Evolutionary conservation across 768 basidiomycete genomes (phyloP), one percentile per base, ranked within the genome.

Genomic region (Tylopilus sp.): DNA sequence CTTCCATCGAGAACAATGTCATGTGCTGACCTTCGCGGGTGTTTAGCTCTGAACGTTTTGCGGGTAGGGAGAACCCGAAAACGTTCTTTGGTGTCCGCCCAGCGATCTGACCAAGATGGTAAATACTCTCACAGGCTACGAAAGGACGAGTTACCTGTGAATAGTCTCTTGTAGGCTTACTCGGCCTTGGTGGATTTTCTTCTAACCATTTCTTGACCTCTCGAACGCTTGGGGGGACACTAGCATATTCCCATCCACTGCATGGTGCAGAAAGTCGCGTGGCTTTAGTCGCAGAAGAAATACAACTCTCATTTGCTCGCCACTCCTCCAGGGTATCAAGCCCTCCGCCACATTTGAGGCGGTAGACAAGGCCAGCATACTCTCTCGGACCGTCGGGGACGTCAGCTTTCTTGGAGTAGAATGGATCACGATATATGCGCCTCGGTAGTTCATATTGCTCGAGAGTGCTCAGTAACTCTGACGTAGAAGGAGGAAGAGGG

Each of bases 221-320:
- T 58, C 70, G 76, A 22, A 74, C 65, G 52, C 79, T 82, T 0
- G 92, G 92, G 1, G 94, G 89, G 50, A 66, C 64, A 47, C 80
- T 75, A 0, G 84, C 85, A 70, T 86, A 95, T 61, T 94, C 92
- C 93, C 92, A 95, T 6, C 89, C 89, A 24, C 73, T 68, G 40
- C 34, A 83, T 64, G 55, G 72, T 68, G 4, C 56, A 50, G 30
- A 65, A 22, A 59, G 49, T 10, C 42, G 50, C n/a, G 25, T 52
- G 13, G 6, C 29, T 13, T 34, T 38, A 17, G 36, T 48, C 26
- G 52, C 7, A 19, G 44, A 46, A 47, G 53, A 48, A 3, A 50
- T 50, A 24, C 46, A 31, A 36, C 29, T 46, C 22, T 57, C 52
- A 24, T 17, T 44, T 34, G 52, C 54, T 38, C 72, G 60, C 83